Conservation (phyloP, 139 green algal genomes). For the Chlorokybus atmophyticus region DNA sequence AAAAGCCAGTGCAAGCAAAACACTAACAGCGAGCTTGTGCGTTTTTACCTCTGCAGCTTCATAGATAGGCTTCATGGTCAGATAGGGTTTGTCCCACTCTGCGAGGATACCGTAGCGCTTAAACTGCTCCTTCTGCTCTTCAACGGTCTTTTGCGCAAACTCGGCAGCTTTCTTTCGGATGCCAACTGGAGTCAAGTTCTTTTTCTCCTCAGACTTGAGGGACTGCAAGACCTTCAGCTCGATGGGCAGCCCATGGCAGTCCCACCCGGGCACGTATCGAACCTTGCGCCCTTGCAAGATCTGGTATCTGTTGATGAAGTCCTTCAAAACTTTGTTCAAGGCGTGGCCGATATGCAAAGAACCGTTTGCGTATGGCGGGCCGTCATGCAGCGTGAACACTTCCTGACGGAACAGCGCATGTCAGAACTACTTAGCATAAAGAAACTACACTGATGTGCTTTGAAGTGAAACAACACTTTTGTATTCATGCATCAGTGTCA, state of each 20-base stretch:
- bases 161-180: slow-evolving; percentile 68
- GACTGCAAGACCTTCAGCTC: slow-evolving; percentile 77
- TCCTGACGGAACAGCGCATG: slow-evolving; percentile 6
- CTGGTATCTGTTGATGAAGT: slow-evolving; percentile 76
- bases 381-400: slow-evolving; percentile 91
- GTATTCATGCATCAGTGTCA: too few species aligned
- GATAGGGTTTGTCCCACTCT: slow-evolving; percentile 86
- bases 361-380: slow-evolving; percentile 96
- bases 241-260: slow-evolving; percentile 96
- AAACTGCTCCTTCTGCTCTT: slow-evolving; percentile 78
- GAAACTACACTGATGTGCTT: too few species aligned
- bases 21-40: neutral
- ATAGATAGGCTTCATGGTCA: slow-evolving; percentile 62
- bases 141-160: slow-evolving; percentile 79
- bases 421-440: too few species aligned
- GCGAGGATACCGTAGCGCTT: slow-evolving; percentile 84
- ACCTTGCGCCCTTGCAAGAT: slow-evolving; percentile 32
- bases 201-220: slow-evolving; percentile 41
- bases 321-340: slow-evolving; percentile 99
- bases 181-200: slow-evolving; percentile 56
- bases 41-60: slow-evolving; percentile 23
- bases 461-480: too few species aligned
- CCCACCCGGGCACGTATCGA: slow-evolving; percentile 87
- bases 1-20: neutral
- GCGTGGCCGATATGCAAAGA: slow-evolving; percentile 96